Conservation (phyloP, 495 filamentous ascomycete species). For the Penicillium cosmopolitanum region DNA sequence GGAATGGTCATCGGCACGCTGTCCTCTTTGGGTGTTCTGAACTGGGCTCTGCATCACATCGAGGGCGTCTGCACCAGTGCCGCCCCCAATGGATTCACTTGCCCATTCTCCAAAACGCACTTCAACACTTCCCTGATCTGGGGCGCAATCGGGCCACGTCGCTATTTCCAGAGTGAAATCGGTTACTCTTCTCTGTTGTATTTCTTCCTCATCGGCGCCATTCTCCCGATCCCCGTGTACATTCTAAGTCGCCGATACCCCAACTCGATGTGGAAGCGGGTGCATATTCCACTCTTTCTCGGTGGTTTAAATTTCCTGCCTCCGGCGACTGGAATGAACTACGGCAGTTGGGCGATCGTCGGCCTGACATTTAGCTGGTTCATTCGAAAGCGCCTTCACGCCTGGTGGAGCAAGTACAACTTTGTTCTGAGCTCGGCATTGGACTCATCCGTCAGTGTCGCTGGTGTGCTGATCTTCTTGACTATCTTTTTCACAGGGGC, state of each 20-base stretch:
- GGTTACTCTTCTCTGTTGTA: conserved; percentile 65
- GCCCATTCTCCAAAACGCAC: conserved; percentile 81
- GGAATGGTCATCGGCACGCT: conserved; percentile 70
- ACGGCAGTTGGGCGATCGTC: conserved; percentile 80
- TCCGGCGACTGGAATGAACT: conserved; percentile 72
- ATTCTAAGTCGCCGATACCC: conserved; percentile 49
- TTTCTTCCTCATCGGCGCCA: conserved; percentile 74
- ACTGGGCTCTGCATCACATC: conserved; percentile 82
- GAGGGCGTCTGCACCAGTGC: conserved; percentile 72
- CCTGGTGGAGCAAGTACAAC: conserved; percentile 87
- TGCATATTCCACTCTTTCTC: conserved; percentile 36
- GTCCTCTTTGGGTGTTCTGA: conserved; percentile 70
- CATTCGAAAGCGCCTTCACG: conserved; percentile 59
- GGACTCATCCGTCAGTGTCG: conserved; percentile 77
- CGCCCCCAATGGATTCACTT: conserved; percentile 80
- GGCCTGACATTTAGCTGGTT: conserved; percentile 68
- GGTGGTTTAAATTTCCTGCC: conserved; percentile 36
- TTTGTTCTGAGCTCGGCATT: conserved; percentile 81
- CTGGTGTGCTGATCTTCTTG: conserved; percentile 80
- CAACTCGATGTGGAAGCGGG: conserved; percentile 26
- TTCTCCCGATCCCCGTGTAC: conserved; percentile 70
- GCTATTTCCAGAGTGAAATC: conserved; percentile 53
- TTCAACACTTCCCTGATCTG: conserved; percentile 86
- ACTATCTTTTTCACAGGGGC: conserved; percentile 74
- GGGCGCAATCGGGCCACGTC: conserved; percentile 79